Conservation (phyloP, 2,329 filamentous ascomycete genomes). For the Trichoderma simmonsii region DNA sequence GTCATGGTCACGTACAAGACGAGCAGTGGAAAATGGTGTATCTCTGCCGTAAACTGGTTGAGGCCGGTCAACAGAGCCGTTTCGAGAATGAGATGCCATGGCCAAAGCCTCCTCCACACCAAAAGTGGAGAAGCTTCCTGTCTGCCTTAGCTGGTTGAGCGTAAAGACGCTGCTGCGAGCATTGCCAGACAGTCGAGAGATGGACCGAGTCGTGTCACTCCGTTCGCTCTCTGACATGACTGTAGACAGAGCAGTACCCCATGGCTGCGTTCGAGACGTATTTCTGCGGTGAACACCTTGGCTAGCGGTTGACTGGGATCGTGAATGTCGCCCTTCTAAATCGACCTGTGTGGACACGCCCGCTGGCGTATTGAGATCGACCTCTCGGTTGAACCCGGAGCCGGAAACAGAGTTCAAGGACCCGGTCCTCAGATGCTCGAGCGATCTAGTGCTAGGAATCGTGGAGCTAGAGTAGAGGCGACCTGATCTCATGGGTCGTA, state of each 20-base stretch:
- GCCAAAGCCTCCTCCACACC: slow-evolving; percentile 39
- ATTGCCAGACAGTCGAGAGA: slow-evolving; percentile 43
- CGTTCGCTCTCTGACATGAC: slow-evolving; percentile 61
- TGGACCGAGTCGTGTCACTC: slow-evolving; percentile 49
- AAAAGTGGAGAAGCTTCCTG: slow-evolving; percentile 56
- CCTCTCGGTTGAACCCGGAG: slow-evolving; percentile 47
- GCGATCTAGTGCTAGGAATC: slow-evolving; percentile 49
- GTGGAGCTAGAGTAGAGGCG: slow-evolving; percentile 44
- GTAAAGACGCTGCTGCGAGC: slow-evolving; percentile 50
- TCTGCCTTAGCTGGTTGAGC: slow-evolving; percentile 51
- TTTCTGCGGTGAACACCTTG: slow-evolving; percentile 3
- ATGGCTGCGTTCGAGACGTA: slow-evolving; percentile 45
- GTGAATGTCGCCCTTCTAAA: slow-evolving; percentile 23
- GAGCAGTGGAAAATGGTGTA: slow-evolving; percentile 35
- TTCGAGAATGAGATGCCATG: slow-evolving; percentile 39
- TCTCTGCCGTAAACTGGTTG: slow-evolving; percentile 41
- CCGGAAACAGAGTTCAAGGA: slow-evolving; percentile 57
- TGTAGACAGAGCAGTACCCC: slow-evolving; percentile 63
- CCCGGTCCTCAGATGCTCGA: slow-evolving; percentile 51
- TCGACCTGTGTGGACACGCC: slow-evolving; percentile 22
- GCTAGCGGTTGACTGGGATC: slow-evolving; percentile 9
- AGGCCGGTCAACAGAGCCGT: slow-evolving; percentile 50
- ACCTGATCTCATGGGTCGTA: slow-evolving; percentile 36
- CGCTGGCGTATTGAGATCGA: slow-evolving; percentile 24
- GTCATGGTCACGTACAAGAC: slow-evolving; percentile 55